Conservation (phyloP, 306 rosid species). For the Cyamopsis tetragonoloba region DNA sequence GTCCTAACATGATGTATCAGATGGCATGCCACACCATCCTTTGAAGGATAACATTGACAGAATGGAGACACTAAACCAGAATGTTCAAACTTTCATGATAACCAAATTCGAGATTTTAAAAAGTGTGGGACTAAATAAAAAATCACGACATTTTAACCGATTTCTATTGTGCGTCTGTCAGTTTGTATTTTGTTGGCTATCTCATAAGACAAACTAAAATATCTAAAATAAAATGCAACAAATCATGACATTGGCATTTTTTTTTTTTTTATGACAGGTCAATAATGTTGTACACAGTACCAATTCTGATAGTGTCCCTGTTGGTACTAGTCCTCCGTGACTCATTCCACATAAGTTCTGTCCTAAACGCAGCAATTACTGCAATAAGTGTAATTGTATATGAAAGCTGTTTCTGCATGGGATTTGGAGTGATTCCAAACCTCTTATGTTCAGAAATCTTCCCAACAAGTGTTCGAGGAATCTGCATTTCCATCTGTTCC, state of each 20-base stretch:
- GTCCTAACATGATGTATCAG: too few species aligned
- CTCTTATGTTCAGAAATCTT: conserved; percentile 62
- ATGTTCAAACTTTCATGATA: too few species aligned
- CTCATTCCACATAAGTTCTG: conserved; percentile 29
- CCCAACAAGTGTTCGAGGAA: conserved; percentile 62
- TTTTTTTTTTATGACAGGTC: conserved; percentile 34
- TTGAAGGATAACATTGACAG: too few species aligned
- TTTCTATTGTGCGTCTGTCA: too few species aligned
- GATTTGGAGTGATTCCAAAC: conserved; percentile 58
- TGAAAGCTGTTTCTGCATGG: conserved; percentile 63
- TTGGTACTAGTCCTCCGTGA: conserved; percentile 33
- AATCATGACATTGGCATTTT: neutral
- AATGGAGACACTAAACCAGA: too few species aligned
- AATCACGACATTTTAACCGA: too few species aligned
- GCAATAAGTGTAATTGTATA: conserved; percentile 44
- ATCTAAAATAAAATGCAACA: neutral
- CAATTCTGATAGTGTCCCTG: conserved; percentile 45
- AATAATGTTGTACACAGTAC: conserved; percentile 49
- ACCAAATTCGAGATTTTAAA: too few species aligned
- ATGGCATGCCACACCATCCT: too few species aligned
- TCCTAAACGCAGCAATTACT: conserved; percentile 41
- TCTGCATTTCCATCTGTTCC: conserved; percentile 59
- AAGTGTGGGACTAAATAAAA: too few species aligned
- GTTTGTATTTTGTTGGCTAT: neutral
- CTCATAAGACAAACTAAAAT: neutral